Conservation (phyloP, 1,284 basidiomycete species). For the Malassezia equina region DNA sequence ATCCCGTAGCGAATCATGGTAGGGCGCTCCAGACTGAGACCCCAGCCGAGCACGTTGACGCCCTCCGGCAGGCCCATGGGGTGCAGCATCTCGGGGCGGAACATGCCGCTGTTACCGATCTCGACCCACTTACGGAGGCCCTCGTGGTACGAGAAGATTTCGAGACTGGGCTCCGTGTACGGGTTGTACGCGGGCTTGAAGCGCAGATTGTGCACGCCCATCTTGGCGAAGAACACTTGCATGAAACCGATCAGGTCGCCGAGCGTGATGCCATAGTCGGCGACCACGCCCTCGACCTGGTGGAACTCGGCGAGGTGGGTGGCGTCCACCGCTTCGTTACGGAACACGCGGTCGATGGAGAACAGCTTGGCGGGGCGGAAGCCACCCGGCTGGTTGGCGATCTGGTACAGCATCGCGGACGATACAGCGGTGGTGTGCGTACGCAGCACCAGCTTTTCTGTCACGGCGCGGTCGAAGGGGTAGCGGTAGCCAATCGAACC, state of each 20-base stretch:
- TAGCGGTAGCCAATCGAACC: slow-evolving; percentile 95
- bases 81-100: slow-evolving; percentile 91
- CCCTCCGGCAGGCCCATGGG: slow-evolving; percentile 98
- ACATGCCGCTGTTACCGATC: slow-evolving; percentile 79
- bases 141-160: slow-evolving; percentile 98
- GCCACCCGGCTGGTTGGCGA: slow-evolving; percentile 61
- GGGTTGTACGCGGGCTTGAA: slow-evolving; percentile 94
- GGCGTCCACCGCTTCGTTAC: slow-evolving; percentile 97
- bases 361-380: slow-evolving; percentile 95
- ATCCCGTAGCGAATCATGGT: slow-evolving; percentile 86
- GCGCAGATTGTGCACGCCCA: slow-evolving; percentile 82
- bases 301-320: slow-evolving; percentile 99
- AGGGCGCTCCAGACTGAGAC: slow-evolving; percentile 86
- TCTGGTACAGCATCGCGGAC: slow-evolving; percentile 74
- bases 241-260: slow-evolving; percentile 77
- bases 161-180: slow-evolving; percentile 73
- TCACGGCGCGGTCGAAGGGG: slow-evolving; percentile 88
- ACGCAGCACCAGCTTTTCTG: slow-evolving; percentile 78
- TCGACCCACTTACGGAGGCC: slow-evolving; percentile 93
- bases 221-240: slow-evolving; percentile 78
- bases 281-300: slow-evolving; percentile 97
- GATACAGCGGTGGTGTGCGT: slow-evolving; percentile 97
- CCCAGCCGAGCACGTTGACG: slow-evolving; percentile 95
- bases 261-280: slow-evolving; percentile 84
- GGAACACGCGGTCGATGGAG: slow-evolving; percentile 95